Evolutionary conservation across 2,329 filamentous ascomycete species (phyloP), one percentile per base, ranked within the genome.

Genomic region (Ascochyta lentis): DNA sequence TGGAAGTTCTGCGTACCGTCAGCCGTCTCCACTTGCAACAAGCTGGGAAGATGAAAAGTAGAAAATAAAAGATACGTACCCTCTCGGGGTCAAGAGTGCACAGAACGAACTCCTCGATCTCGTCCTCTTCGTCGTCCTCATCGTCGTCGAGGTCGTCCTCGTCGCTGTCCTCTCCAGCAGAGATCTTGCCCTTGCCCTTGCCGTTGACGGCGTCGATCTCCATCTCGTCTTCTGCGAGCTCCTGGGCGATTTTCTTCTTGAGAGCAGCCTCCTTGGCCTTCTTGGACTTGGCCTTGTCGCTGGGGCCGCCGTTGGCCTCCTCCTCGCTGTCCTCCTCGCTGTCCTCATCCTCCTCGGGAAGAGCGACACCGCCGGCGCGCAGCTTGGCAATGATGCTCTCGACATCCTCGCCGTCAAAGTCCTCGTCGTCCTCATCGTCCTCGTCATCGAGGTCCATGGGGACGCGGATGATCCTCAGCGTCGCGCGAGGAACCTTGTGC

Each of bases 81-180:
- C 89, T 91, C 78, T 92, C 87, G 29, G 93, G 91, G 80, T 98
- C 93, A 50, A 99, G 86, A 60, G 95, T 99, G 86, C 95, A 99
- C 69, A 99, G 81, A 67, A 98, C 92, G 69, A 91, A 91, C 81
- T 97, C 91, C 77, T 97, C 92, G 49, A 94, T 81, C 71, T 92
- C 80, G 1, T 81, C 79, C 15, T 67, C 80, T 34, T 78, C 76
- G 40, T 82, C 63, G 9, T 68, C 67, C 22, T 69, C 64, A 8
- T 64, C 67, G n/a, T 64, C 67, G n/a, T 69, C 64, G 4, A 64
- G 59, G 38, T 78, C 76, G 39, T 76, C 80, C 48, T 81, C 82
- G 43, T 81, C 82, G 60, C 86, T 88, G 72, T 87, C 87, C 61
- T 84, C 92, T 66, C 84, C 89, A 77, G 92, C 92, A 74, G 83